A percentile compares a stretch with the other conserved stretches of the same genome.
phyloP scores from a whole-genome alignment of 805 yeast genomes.

The Maudiozyma serrabonitensis region DNA sequence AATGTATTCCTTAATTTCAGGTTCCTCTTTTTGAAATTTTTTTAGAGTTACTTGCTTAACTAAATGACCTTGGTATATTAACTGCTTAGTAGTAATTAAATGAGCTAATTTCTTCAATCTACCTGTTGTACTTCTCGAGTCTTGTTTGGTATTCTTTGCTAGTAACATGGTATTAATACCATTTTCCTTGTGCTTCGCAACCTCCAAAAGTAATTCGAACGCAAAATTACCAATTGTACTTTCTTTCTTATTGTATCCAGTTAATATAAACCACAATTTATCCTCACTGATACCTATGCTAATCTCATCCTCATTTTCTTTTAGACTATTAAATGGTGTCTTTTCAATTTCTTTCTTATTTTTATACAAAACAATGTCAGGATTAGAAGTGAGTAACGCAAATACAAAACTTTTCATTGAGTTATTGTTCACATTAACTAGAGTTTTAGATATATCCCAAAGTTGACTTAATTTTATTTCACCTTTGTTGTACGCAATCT shows the following conservation, averaged over 20 bases:
- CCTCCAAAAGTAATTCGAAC: conserved; percentile 45
- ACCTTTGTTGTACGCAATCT: conserved; percentile 28
- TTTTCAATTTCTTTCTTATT: conserved; percentile 3
- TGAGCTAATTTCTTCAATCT: conserved; percentile 49
- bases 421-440: conserved; percentile 5
- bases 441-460: conserved; percentile 11
- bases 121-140: conserved; percentile 57
- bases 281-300: conserved; percentile 40
- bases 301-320: conserved; percentile 2
- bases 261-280: conserved; percentile 46
- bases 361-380: conserved; percentile 10
- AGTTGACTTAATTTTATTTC: conserved; percentile 7
- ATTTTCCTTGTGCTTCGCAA: conserved; percentile 43
- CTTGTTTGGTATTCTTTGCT: conserved; percentile 52
- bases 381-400: conserved; percentile 10
- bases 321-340: conserved; percentile 2
- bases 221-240: conserved; percentile 47
- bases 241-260: conserved; percentile 46
- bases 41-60: conserved; percentile 46
- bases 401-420: conserved; percentile 15
- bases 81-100: conserved; percentile 35
- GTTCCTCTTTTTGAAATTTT: conserved; percentile 29
- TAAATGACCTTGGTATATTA: conserved; percentile 38
- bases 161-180: conserved; percentile 57
- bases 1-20: conserved; percentile 18